Base-by-base conservation (phyloP, 352 stramenopile species). In the Halophytophthora batemanensis region DNA sequence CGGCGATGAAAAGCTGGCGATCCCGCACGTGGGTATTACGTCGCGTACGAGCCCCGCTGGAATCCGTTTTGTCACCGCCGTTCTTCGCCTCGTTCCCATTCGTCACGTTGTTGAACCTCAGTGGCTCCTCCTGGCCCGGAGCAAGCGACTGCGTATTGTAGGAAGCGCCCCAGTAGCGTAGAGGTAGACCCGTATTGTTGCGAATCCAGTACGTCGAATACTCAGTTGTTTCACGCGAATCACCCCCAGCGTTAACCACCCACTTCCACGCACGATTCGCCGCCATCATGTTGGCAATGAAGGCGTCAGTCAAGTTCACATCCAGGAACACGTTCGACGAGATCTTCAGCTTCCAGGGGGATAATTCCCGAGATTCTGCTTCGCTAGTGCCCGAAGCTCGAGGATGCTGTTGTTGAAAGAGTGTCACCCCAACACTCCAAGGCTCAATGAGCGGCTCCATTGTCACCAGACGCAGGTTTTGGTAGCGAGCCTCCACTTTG, bases 171-270 rank as follows among this genome's bases (percentile, higher is more conserved):
- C 79, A 90, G 43, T 94, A 94, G 15, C 75, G 66, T 50, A 95
- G 57, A n/a, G 62, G 64, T 28, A 95, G 63, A 23, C 85, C 85
- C 2, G 81, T 95, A 22, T 91, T 77, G 53, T 95, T 95, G 47
- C 84, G 77, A 38, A 94, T 92, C 76, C 80, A 91, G 47, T 92
- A 92, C 13, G 82, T 87, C 25, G 84, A 94, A 55, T 90, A 91
- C 40, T 90, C 77, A 11, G 72, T 82, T 64, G 85, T 86, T 56
- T 90, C 77, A 14, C 76, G 71, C 6, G 78, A 78, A 56, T 87
- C 78, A 10, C 65, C 74, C 28, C 75, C 71, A 56, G 82, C 75
- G n/a, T 85, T 76, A 8, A 74, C 67, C 22, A 91, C 74, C 80
- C 80, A 93, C 39, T 83, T 57, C 82, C 82, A 93, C 37, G 82